phyloP scores from a whole-genome alignment of 139 green algal species.

The Pseudopediastrum boryanum region DNA sequence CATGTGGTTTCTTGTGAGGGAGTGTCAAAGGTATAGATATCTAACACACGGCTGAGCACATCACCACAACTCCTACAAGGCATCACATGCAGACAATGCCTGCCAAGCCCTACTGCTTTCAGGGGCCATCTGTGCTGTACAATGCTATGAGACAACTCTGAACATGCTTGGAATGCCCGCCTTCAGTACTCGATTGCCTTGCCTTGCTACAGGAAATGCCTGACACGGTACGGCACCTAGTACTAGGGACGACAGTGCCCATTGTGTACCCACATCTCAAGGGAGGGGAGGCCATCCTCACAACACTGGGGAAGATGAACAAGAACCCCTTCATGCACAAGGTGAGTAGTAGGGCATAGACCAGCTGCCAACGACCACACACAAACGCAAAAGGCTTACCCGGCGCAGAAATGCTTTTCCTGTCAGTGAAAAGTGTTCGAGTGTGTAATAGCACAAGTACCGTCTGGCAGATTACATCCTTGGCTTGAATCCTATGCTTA shows the following conservation, averaged over 20 bases:
- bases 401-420: background rate
- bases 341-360: background rate
- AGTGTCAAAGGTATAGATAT: too few species aligned
- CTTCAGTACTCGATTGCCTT: background rate
- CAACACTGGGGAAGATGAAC: background rate
- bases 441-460: background rate
- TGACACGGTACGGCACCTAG: conserved; percentile 35
- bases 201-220: conserved; percentile 20
- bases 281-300: background rate
- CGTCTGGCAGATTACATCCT: background rate
- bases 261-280: conserved; percentile 52
- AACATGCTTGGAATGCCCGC: conserved; percentile 31
- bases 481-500: background rate
- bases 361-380: too few species aligned
- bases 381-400: too few species aligned
- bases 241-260: conserved; percentile 48
- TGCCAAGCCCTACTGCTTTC: background rate
- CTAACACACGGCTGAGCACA: too few species aligned
- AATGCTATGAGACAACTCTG: conserved; percentile 32
- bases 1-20: too few species aligned
- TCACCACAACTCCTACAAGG: background rate
- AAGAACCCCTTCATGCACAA: background rate
- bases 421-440: background rate
- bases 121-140: conserved; percentile 15
- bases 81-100: conserved; percentile 9